Base-by-base conservation (phyloP, 331 rosid genomes). In the Acacia concinna region DNA sequence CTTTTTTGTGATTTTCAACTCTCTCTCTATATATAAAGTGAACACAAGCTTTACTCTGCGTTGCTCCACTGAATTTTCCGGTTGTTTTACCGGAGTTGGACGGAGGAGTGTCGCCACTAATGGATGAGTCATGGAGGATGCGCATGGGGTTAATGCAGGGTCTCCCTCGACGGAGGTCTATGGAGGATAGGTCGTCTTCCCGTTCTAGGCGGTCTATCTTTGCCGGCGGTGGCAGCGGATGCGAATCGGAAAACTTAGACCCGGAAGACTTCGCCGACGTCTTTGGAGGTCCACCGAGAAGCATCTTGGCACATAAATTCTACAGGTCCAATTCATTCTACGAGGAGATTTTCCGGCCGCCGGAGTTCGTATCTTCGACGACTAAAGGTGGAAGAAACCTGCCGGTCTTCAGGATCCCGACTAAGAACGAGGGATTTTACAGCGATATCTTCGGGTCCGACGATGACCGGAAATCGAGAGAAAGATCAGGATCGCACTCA, bases 261-360 rank as follows among this genome's bases (percentile, higher is more conserved):
- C 84, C 85, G 1, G 91, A 89, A 1, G 94, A 91, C 82, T 94
- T 90, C 59, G 85, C 91, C 17, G 98, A 94, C 80, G 97, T 94
- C 54, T 94, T 89, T 34, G 98, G 98, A 10, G 98, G 98, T 0
- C 98, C 98, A 9, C 98, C 98, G 8, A 83, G 88, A 76, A 89
- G 91, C 37, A 91, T 90, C 46, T 85, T 90, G 0, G 90, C 83
- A 38, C 88, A 86, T 71, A 86, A 86, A 71, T 71, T 79, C 78
- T 81, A 91, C 0, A 74, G 81, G 77, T 71, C 81, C 1, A 76
- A 75, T 13, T 38, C 83, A 0, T 82, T 89, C 79, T 89, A 86
- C 75, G 93, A 90, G 73, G 96, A 88, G 74, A 74, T 89, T 76
- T 89, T 86, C 87, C 85, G 84, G 27, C 84, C 82, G 10, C 86